A percentile compares a stretch with the other conserved stretches of the same genome.
These are phyloP conservation scores for Monosporozyma servazzii DNA, from an alignment of 805 yeast genomes.

Conservation along the genomic window DNA sequence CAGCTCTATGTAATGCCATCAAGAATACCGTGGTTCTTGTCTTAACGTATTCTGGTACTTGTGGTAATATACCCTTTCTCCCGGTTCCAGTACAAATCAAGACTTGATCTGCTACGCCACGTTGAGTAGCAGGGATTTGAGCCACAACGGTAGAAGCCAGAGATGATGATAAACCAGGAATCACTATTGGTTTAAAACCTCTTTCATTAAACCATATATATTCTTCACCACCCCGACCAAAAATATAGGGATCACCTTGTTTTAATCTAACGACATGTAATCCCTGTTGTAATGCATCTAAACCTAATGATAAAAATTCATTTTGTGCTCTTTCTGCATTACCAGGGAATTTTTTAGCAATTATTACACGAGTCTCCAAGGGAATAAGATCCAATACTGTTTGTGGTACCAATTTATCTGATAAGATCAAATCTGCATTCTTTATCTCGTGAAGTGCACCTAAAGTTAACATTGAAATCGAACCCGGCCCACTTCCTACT, in stretches of 20 bases:
- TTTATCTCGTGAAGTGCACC: conserved; percentile 79
- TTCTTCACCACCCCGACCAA: conserved; percentile 96
- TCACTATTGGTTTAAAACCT: conserved; percentile 63
- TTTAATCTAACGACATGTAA: conserved; percentile 77
- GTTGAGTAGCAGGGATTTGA: conserved; percentile 81
- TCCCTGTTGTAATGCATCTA: conserved; percentile 55
- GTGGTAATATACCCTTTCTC: conserved; percentile 72
- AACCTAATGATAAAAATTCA: conserved; percentile 67
- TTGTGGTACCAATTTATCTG: conserved; percentile 89
- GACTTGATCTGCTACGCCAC: conserved; percentile 88
- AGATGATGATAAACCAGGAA: conserved; percentile 88
- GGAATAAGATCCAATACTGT: conserved; percentile 82
- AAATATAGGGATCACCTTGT: conserved; percentile 95
- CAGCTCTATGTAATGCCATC: conserved; percentile 78
- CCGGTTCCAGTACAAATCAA: conserved; percentile 93
- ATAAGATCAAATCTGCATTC: conserved; percentile 73
- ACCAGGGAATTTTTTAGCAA: conserved; percentile 93
- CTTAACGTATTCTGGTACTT: conserved; percentile 60
- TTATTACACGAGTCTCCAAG: conserved; percentile 58
- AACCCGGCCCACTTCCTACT: conserved; percentile 95
- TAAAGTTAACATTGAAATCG: conserved; percentile 67
- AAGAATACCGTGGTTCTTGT: conserved; percentile 77
- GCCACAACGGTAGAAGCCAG: conserved; percentile 79
- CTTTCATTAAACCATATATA: conserved; percentile 53
- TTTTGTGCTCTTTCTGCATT: conserved; percentile 91